Base-by-base conservation (phyloP, 495 filamentous ascomycete genomes). In the Penicillium roqueforti region DNA sequence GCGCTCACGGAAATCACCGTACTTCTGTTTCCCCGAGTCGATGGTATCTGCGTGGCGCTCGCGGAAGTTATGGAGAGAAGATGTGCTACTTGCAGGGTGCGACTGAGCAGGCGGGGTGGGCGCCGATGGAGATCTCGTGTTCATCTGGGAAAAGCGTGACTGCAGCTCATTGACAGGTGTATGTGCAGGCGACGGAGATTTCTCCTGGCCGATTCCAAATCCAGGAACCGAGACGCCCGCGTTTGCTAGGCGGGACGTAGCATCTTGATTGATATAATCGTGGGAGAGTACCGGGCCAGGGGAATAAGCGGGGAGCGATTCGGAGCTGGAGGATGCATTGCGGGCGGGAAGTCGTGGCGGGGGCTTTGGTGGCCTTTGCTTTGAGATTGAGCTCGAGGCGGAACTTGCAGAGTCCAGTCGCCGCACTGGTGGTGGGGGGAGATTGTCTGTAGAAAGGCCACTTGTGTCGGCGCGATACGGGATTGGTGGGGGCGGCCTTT, bases 191-290 rank as follows among this genome's bases (percentile, higher is more conserved):
- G 53, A 51, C 29, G 49, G 26, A 19, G 22, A 63, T 43, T 46
- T 50, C 22, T 50, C 56, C 47, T 50, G 56, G 19, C 84, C 84
- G 55, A 96, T 95, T 14, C 87, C 87, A 38, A 96, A 75, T 0
- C 80, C 88, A 1, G 92, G 89, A 3, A 97, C 90, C 0, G 85
- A 88, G 39, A 96, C 77, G 3, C 92, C 92, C 6, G 91, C 86
- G 49, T 83, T 80, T 16, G 85, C 80, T 6, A 97, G 76, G 20
- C 90, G 79, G 32, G 72, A 75, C 31, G 88, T 63, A 16, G 90
- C 81, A 3, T 75, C 80, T 61, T 89, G 86, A 53, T 92, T 92
- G 22, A 92, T 61, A 65, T 78, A 65, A 63, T 73, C 63, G 48
- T 76, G 57, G 51, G 61, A 59, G 32, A 47, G 50, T 20, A 69